Evolutionary conservation across 2,329 filamentous ascomycete species (phyloP), one percentile per base, ranked within the genome.

Genomic region (Penicillium brasilianum): DNA sequence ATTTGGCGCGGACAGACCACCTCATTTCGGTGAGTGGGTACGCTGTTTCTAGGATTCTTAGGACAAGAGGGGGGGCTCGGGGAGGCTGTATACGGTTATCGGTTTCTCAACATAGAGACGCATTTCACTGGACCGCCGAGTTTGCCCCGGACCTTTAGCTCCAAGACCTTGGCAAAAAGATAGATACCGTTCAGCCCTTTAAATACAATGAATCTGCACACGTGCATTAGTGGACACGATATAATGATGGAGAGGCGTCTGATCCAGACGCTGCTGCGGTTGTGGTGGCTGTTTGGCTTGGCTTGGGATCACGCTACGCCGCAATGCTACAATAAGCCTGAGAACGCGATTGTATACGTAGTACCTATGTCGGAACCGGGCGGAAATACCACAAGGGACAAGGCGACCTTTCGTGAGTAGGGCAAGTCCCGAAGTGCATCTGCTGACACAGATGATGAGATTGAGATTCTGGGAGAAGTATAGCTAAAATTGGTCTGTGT

Each of bases 1-100:
- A 55, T 52, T 55, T 63, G 58, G 60, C 55, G 59, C 16, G 56
- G 55, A 59, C 57, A n/a, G 58, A 59, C 57, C 53, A 62, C 30
- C 59, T 55, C 18, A 60, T 66, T 59, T 28, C 34, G 39, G 57
- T 55, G 11, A 41, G 56, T 46, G 52, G 54, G 22, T 51, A 55
- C 20, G 13, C 10, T 3, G 51, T 60, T n/a, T 44, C 58, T 41
- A 53, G 18, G 18, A 8, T n/a, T n/a, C n/a, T n/a, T n/a, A n/a
- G 34, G 49, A 34, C 4, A 58, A 57, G 52, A 11, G 52, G n/a
- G 28, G 52, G 14, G 52, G n/a, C 20, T 48, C n/a, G 49, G 60
- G 30, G 44, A 34, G 44, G 14, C 10, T 48, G 22, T 48, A 59
- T 58, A 48, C 48, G 49, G 16, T 39, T 57, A 18, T 59, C 44